Conservation (phyloP, 108 stramenopile species). For the Chaetoceros muelleri region DNA sequence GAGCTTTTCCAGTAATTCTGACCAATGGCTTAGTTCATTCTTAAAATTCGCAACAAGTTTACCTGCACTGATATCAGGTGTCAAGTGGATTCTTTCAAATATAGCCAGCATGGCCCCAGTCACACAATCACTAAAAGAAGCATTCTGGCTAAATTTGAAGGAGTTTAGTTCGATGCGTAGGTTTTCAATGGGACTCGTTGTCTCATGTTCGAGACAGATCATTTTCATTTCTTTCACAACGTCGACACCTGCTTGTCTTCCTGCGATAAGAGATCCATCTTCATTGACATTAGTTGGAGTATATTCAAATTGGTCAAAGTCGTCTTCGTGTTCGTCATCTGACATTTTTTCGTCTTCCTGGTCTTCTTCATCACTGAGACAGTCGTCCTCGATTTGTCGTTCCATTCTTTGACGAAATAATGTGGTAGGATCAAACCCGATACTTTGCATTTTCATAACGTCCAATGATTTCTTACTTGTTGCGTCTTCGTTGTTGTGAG, state of each 20-base stretch:
- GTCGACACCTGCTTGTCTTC: constrained; percentile 81
- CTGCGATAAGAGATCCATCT: constrained; percentile 35
- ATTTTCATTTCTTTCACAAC: constrained; percentile 74
- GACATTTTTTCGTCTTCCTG: constrained; percentile 25
- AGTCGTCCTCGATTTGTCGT: constrained; percentile 42
- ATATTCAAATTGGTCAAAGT: constrained; percentile 11
- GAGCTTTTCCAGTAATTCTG: constrained; percentile 58
- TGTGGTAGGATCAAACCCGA: constrained; percentile 49
- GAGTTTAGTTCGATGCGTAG: constrained; percentile 85
- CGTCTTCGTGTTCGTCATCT: constrained; percentile 28
- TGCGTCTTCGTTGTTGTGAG: constrained; percentile 29
- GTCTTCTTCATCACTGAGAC: constrained; percentile 42
- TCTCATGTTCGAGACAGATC: constrained; percentile 80
- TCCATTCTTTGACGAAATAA: constrained; percentile 35
- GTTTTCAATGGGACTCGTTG: constrained; percentile 64
- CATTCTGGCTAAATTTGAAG: constrained; percentile 88
- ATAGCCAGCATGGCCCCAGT: constrained; percentile 63
- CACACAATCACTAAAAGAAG: constrained; percentile 69
- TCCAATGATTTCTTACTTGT: constrained; percentile 14
- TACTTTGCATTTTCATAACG: constrained; percentile 49
- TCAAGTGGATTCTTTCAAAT: constrained; percentile 50
- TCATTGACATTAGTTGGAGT: constrained; percentile 19
- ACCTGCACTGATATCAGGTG: constrained; percentile 31
- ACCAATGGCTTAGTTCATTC: constrained; percentile 58
- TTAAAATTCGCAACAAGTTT: constrained; percentile 55